Evolutionary conservation across 306 rosid species (phyloP).

Genomic region (Sechiopsis laciniata): DNA sequence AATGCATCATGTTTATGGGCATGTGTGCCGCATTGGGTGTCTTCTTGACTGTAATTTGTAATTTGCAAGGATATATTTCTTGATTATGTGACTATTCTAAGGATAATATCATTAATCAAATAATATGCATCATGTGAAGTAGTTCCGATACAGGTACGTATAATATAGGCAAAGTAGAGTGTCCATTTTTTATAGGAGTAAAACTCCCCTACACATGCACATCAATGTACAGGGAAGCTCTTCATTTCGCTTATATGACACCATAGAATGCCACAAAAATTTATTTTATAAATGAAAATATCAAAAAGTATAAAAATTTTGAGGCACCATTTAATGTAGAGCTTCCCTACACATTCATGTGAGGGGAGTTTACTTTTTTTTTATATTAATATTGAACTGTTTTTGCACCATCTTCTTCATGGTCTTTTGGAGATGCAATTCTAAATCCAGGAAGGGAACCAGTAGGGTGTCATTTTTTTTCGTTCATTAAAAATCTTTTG

Average conservation of each 20-base stretch:
- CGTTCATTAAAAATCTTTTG: neutral
- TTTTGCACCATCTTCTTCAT: neutral
- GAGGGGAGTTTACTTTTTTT: too few species aligned
- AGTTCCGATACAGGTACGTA: neutral
- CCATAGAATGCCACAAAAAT: too few species aligned
- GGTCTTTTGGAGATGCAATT: neutral
- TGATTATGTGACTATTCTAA: neutral
- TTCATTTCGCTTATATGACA: too few species aligned
- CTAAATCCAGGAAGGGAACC: neutral
- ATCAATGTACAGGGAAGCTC: too few species aligned
- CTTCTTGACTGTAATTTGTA: neutral
- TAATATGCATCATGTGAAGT: neutral
- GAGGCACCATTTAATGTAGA: too few species aligned
- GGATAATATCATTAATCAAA: conserved; percentile 5
- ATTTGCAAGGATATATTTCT: neutral
- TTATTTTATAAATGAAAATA: too few species aligned
- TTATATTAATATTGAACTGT: neutral
- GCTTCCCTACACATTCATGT: too few species aligned
- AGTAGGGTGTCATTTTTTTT: neutral
- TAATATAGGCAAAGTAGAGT: neutral
- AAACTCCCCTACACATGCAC: too few species aligned
- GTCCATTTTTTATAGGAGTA: neutral
- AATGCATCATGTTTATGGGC: neutral
- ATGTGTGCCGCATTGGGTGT: neutral
- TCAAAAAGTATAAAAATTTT: too few species aligned